Evolutionary conservation across 1,139 yeast genomes (phyloP).

Genomic region (Geotrichum histeridarum): DNA sequence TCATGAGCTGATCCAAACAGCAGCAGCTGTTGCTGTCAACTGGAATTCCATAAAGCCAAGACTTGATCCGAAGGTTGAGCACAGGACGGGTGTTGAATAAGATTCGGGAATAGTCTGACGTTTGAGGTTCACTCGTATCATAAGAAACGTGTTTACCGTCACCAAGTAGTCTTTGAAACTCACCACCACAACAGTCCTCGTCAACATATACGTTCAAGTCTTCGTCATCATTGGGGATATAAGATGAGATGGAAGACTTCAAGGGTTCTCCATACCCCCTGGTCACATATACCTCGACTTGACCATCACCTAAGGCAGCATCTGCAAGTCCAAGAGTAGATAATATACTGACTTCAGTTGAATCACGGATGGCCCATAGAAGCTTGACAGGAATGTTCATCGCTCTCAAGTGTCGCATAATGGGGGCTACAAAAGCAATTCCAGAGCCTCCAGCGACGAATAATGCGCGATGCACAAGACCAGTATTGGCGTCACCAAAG

Average conservation of each 20-base stretch:
- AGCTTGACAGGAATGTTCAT: conserved; percentile 74
- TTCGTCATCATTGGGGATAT: conserved; percentile 14
- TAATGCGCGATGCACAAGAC: conserved; percentile 47
- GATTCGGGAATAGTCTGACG: conserved; percentile 21
- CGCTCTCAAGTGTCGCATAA: conserved; percentile 68
- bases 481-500: conserved; percentile 32
- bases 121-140: not conserved
- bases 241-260: not conserved
- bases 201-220: conserved; percentile 11
- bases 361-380: conserved; percentile 86
- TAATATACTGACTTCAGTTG: conserved; percentile 63
- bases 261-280: conserved; percentile 1
- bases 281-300: conserved; percentile 37
- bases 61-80: conserved; percentile 36
- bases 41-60: conserved; percentile 38
- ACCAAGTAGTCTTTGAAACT: conserved; percentile 5
- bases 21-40: conserved; percentile 35
- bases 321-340: conserved; percentile 36
- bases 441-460: conserved; percentile 77
- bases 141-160: conserved; percentile 1
- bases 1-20: conserved; percentile 32
- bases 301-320: conserved; percentile 28
- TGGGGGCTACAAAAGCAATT: conserved; percentile 72
- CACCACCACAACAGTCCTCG: conserved; percentile 16
- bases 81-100: conserved; percentile 39